Base-by-base conservation (phyloP, 495 filamentous ascomycete species). In the Hypoxylon fuscum region DNA sequence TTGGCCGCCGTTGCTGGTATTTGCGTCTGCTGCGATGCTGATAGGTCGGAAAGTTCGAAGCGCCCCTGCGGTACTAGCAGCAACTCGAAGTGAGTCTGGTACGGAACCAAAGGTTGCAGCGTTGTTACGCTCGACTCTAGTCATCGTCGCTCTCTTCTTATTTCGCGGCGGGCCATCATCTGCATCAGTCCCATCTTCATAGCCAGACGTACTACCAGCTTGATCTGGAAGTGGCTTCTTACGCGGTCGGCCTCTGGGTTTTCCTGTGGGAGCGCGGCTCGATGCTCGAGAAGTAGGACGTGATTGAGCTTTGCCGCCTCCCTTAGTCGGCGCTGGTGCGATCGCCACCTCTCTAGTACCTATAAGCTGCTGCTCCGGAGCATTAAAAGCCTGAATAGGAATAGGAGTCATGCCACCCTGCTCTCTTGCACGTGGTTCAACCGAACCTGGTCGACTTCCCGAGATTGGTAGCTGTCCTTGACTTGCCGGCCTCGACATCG, bases 11-110 rank as follows among this genome's bases (percentile, higher is more conserved):
- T 76, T 80, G 17, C 62, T 78, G 54, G 32, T 35, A 34, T 79
- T 71, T 0, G 65, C 68, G 5, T 80, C 79, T 34, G 83, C 83
- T 25, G 85, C 85, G 15, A 84, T 73, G 6, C 87, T 82, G 25
- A 90, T 84, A 6, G 92, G 93, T 51, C 90, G 84, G 74, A 96
- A 89, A 38, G 88, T 86, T n/a, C 92, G 90, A 54, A 97, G 81
- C 6, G 93, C 96, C 14, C 90, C 90, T 25, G 92, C 86, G 12
- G 91, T 94, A 71, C 91, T 95, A 15, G 93, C 93, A 61, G 89
- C 87, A 9, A 96, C 91, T 50, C 93, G 82, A n/a, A 97, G 77
- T 5, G 92, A 96, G 32, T 91, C 90, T 15, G 87, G 83, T 42
- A 85, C 86, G 22, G 84, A 79, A 37, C 87, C 89, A 66, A 95